Conservation (phyloP, 352 stramenopile species). For the Peronospora farinosa region DNA sequence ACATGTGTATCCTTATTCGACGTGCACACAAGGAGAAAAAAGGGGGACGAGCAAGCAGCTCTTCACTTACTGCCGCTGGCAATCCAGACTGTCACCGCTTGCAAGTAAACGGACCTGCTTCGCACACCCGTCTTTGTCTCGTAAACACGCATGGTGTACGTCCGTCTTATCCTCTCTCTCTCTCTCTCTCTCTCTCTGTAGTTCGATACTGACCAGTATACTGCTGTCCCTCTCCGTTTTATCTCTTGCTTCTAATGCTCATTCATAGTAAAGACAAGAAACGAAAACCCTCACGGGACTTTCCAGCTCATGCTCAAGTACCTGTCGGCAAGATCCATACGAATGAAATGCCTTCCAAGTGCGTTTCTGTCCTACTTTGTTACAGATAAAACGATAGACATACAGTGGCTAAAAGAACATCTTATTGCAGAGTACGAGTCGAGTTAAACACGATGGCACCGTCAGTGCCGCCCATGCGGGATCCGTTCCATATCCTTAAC, state of each 20-base stretch:
- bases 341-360: conserved; percentile 35
- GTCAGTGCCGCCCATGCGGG: conserved; percentile 60
- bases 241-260: conserved; percentile 14
- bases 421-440: conserved; percentile 36
- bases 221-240: conserved; percentile 3
- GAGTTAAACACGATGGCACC: conserved; percentile 42
- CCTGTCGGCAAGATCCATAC: conserved; percentile 51
- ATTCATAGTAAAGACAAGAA: conserved; percentile 67
- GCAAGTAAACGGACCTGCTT: neutral
- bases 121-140: conserved; percentile 9
- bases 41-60: conserved; percentile 18
- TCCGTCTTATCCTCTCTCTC: neutral
- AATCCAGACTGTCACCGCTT: neutral
- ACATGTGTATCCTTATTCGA: conserved; percentile 17
- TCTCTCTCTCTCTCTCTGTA: conserved; percentile 5
- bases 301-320: conserved; percentile 64
- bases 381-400: neutral
- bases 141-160: conserved; percentile 25
- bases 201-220: neutral
- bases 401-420: neutral
- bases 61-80: neutral
- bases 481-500: conserved; percentile 77
- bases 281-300: conserved; percentile 76
- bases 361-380: neutral
- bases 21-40: conserved; percentile 28